Base-by-base conservation (phyloP, 192 early-diverging fungal genomes). In the Ambispora gerdemannii region DNA sequence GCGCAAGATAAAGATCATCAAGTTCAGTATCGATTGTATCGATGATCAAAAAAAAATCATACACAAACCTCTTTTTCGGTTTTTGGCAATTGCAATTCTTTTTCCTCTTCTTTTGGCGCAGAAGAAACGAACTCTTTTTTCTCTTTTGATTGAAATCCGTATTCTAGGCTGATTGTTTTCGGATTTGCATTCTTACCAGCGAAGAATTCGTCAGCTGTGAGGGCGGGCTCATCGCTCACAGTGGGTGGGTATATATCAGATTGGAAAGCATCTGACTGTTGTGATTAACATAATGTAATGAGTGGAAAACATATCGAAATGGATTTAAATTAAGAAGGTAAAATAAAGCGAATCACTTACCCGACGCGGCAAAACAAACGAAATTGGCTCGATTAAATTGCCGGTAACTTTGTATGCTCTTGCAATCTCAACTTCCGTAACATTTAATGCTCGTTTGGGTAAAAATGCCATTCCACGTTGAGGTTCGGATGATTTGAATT, bases 341-440 rank as follows among this genome's bases (percentile, higher is more conserved):
- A 27, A 3, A 27, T 56, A 4, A n/a, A n/a, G n/a, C 8, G 25
- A 10, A 25, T 19, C 0, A 25, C 60, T 73, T 79, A 91, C 92
- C 88, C 91, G 94, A 78, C 97, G 80, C 32, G 97, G 97, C 13
- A 99, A 96, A 60, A 88, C 93, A 81, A 99, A 97, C 33, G 92
- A 93, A 60, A 99, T 92, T 17, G 97, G 97, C 81, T 98, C 97
- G 35, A 99, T 86, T 59, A 90, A 75, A 51, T 87, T 90, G 53
- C 86, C 88, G 51, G 92, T 87, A 50, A 98, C 94, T 77, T 99
- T 99, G 84, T 86, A 99, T 35, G 93, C 92, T 28, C 94, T 84
- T 50, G 91, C 93, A 65, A 98, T 90, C 76, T 99, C 97, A 69
- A 89, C 90, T 67, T 95, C 93, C 36, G 76, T 74, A 51, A 97